Evolutionary conservation across 2,329 filamentous ascomycete species (phyloP).

Genomic region (Penicillium brevicompactum): DNA sequence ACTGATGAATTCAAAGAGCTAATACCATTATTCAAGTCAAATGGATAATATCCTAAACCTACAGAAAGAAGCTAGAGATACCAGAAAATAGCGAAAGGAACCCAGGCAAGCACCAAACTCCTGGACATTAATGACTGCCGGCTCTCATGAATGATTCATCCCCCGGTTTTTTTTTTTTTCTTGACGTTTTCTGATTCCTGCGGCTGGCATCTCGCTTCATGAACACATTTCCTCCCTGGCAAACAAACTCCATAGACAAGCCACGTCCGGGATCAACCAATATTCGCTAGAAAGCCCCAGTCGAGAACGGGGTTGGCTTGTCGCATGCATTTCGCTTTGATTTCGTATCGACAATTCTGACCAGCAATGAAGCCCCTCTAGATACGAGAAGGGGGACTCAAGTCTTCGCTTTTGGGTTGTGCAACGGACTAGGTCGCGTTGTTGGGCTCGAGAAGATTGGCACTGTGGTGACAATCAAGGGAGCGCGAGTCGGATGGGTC

Average conservation of each 20-base stretch:
- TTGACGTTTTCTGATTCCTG: background rate
- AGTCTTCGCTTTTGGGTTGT: background rate
- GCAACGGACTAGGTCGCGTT: conserved; percentile 3
- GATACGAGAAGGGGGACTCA: background rate
- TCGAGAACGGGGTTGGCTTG: background rate
- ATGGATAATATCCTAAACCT: background rate
- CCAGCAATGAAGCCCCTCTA: background rate
- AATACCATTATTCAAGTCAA: background rate
- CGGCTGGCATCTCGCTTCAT: conserved; percentile 1
- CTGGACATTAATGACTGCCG: background rate
- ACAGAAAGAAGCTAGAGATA: background rate
- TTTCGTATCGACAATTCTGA: conserved; percentile 2
- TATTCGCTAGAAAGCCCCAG: background rate
- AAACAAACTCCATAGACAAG: conserved; percentile 8
- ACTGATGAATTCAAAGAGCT: too few relatives aligned
- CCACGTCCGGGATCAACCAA: background rate
- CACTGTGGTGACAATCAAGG: conserved; percentile 43
- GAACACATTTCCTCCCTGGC: conserved; percentile 1
- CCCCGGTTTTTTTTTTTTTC: background rate
- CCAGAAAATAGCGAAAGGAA: background rate
- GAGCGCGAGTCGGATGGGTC: conserved; percentile 45
- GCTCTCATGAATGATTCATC: background rate
- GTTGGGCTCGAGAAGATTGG: conserved; percentile 35
- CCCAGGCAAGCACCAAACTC: conserved; percentile 2
- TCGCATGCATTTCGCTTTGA: conserved; percentile 5